phyloP scores from a whole-genome alignment of 345 rosid species.

The Punica granatum region DNA sequence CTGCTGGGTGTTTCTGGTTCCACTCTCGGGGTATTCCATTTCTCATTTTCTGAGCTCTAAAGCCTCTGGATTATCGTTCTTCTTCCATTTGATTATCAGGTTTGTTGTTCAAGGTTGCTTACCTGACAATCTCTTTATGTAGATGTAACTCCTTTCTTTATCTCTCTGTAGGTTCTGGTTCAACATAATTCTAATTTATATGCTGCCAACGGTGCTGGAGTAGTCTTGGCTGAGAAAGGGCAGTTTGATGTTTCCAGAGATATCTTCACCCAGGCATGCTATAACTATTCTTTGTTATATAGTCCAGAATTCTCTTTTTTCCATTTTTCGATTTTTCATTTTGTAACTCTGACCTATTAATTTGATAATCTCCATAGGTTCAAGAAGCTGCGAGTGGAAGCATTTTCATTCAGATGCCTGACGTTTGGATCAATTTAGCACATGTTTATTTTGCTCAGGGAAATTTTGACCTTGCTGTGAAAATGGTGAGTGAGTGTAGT shows the following conservation, averaged over 20 bases:
- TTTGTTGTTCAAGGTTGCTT: background rate
- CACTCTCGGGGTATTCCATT: background rate
- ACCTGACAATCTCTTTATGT: background rate
- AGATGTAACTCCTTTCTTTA: slow-evolving; percentile 3
- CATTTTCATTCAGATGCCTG: slow-evolving; percentile 94
- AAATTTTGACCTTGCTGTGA: slow-evolving; percentile 85
- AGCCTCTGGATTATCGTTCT: background rate
- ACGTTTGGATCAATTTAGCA: slow-evolving; percentile 97
- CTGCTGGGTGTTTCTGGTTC: background rate
- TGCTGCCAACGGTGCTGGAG: slow-evolving; percentile 98
- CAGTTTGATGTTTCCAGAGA: slow-evolving; percentile 95
- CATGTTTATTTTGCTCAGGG: slow-evolving; percentile 98
- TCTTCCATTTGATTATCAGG: background rate
- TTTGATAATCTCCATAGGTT: slow-evolving; percentile 37
- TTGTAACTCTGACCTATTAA: background rate
- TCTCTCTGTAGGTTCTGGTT: slow-evolving; percentile 57
- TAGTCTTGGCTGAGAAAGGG: slow-evolving; percentile 94
- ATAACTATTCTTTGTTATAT: background rate
- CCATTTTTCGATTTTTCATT: background rate
- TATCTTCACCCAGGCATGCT: slow-evolving; percentile 75
- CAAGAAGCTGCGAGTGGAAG: slow-evolving; percentile 99
- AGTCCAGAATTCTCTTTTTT: background rate
- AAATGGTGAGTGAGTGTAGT: slow-evolving; percentile 55
- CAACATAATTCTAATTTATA: slow-evolving; percentile 85
- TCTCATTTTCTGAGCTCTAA: background rate